These are phyloP conservation scores for Colletotrichum orbiculare DNA, from an alignment of 2,329 filamentous ascomycete species.

Conservation along the genomic window DNA sequence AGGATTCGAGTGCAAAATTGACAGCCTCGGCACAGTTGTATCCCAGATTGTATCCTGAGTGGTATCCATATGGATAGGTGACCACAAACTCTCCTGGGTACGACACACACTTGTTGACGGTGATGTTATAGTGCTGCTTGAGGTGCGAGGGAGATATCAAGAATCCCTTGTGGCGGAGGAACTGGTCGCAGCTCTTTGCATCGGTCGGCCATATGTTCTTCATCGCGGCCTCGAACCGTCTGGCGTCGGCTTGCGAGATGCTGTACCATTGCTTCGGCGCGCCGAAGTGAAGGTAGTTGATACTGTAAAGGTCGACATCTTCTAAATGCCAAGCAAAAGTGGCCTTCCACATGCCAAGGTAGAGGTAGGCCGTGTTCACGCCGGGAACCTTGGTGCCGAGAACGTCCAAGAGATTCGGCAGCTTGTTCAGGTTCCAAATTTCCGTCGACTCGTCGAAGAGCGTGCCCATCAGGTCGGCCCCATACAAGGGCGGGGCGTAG, in stretches of 20 bases:
- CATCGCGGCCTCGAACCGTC: conserved; percentile 95
- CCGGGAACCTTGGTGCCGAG: conserved; percentile 95
- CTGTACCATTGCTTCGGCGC: conserved; percentile 99
- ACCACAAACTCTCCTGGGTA: conserved; percentile 98
- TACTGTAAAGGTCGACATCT: conserved; percentile 98
- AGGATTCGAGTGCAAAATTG: conserved; percentile 95
- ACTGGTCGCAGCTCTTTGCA: conserved; percentile 95
- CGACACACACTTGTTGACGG: conserved; percentile 94
- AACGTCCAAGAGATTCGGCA: conserved; percentile 93
- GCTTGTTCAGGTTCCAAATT: conserved; percentile 92
- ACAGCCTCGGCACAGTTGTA: conserved; percentile 99
- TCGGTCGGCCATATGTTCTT: conserved; percentile 94
- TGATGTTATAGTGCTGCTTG: conserved; percentile 90
- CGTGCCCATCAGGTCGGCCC: conserved; percentile 95
- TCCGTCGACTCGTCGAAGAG: conserved; percentile 89
- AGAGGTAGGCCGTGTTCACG: conserved; percentile 97
- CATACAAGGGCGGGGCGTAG: conserved; percentile 94
- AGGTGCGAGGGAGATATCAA: conserved; percentile 92
- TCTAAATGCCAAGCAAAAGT: conserved; percentile 99
- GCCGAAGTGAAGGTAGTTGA: conserved; percentile 99
- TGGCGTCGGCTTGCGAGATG: conserved; percentile 94
- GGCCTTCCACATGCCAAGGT: conserved; percentile 99
- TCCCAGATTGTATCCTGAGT: conserved; percentile 96
- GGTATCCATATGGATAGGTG: conserved; percentile 97
- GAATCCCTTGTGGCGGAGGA: conserved; percentile 97